Conservation (phyloP, 345 rosid species). For the Pelargonium nanum region DNA sequence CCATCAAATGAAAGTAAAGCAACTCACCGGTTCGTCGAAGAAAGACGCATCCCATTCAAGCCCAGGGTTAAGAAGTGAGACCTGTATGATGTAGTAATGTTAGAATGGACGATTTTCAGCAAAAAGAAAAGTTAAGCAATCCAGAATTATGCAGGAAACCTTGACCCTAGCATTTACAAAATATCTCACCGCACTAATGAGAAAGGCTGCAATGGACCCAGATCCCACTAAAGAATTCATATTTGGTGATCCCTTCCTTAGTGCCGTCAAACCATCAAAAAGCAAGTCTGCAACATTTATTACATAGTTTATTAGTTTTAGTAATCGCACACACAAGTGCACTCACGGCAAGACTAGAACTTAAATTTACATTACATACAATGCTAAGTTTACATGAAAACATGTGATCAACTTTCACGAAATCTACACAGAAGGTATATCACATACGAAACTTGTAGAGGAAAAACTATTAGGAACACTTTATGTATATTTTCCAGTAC, state of each 20-base stretch:
- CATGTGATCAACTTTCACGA: background rate
- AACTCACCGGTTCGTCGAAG: constrained; percentile 96
- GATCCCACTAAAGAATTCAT: constrained; percentile 96
- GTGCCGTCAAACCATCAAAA: constrained; percentile 71
- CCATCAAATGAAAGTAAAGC: constrained; percentile 24
- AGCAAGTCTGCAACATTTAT: constrained; percentile 49
- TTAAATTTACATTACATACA: background rate
- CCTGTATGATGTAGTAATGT: constrained; percentile 15
- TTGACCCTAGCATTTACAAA: constrained; percentile 5
- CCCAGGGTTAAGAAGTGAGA: constrained; percentile 76
- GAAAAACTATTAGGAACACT: background rate
- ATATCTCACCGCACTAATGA: constrained; percentile 62
- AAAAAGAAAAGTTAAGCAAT: constrained; percentile 2
- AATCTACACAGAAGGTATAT: background rate
- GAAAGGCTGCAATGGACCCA: constrained; percentile 74
- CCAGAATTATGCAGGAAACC: constrained; percentile 3
- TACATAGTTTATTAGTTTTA: constrained; percentile 7
- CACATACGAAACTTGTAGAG: background rate
- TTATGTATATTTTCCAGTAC: background rate
- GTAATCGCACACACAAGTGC: background rate
- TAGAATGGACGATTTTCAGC: background rate
- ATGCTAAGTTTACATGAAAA: background rate
- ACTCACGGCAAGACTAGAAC: background rate
- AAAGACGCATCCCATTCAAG: constrained; percentile 88
- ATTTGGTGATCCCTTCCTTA: constrained; percentile 79